Evolutionary conservation across 2,329 filamentous ascomycete species (phyloP), one percentile per base, ranked within the genome.

Genomic region (Pseudopyrenochaeta lycopersici): DNA sequence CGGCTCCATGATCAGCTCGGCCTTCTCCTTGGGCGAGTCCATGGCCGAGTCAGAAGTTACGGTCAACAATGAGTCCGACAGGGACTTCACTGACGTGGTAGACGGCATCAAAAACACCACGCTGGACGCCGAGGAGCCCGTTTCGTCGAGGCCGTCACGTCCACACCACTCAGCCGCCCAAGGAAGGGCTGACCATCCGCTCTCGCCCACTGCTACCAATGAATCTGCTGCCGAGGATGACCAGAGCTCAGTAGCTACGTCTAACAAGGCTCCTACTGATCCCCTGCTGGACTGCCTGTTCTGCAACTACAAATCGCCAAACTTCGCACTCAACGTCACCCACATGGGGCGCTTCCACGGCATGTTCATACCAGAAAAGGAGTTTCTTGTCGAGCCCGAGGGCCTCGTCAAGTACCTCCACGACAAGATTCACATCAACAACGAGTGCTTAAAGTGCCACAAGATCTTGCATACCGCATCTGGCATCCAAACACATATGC

Each of bases 271-370:
- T 11, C 62, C 71, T 15, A 67, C 74, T 43, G 77, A 80, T 17
- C 74, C 79, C 30, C 63, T 81, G 7, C 70, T 76, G 30, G 78
- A 81, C 60, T 99, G 95, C 73, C 81, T 99, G 14, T 98, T 99
- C 82, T 99, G 95, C 83, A 96, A 95, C 76, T 90, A 90, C 69
- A 82, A 89, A 44, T 96, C 92, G 0, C 86, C 91, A 0, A 90
- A 86, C 11, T 79, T 92, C 5, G 78, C 86, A n/a, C 81, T 93
- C 29, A 97, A 93, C 70, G 81, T 92, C 30, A 80, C 87, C 35
- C 95, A 99, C 73, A 99, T 99, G 95, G 88, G 90, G 72, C 90
- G 91, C 55, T 88, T 89, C 67, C 95, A 99, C 73, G 92, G 94
- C 80, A 92, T 97, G 87, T 97, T 98, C 76, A 89, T 99, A 57